Conservation (phyloP, 2,329 filamentous ascomycete species). For the Apiospora phragmitis region DNA sequence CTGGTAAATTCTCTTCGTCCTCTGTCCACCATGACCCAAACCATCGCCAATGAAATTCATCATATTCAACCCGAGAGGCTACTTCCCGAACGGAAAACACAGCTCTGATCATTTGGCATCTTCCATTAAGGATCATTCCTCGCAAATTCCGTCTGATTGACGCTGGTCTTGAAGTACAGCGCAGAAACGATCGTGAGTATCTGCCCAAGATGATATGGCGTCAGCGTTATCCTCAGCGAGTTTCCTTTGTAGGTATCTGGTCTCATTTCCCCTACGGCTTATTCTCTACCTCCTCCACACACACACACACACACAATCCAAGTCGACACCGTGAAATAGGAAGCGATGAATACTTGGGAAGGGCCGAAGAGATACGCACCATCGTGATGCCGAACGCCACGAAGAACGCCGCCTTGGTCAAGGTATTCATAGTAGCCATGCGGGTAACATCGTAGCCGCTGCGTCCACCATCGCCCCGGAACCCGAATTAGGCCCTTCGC, state of each 20-base stretch:
- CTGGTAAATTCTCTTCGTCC: background rate
- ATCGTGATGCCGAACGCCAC: background rate
- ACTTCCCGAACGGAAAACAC: background rate
- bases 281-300: background rate
- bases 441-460: conserved; percentile 5
- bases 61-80: background rate
- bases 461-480: background rate
- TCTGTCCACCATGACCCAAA: background rate
- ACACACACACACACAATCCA: background rate
- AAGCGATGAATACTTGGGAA: no score
- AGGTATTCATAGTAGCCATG: background rate
- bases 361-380: background rate
- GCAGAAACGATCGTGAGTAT: background rate
- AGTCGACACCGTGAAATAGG: background rate
- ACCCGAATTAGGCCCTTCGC: background rate
- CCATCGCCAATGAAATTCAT: background rate
- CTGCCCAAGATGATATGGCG: background rate
- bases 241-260: background rate
- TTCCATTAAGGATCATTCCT: no score
- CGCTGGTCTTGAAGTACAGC: background rate
- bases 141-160: background rate
- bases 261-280: background rate
- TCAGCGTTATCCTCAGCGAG: background rate
- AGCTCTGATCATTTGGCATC: background rate
- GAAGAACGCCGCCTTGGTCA: background rate